phyloP scores from a whole-genome alignment of 495 filamentous ascomycete genomes.

The Hamigera avellanea region DNA sequence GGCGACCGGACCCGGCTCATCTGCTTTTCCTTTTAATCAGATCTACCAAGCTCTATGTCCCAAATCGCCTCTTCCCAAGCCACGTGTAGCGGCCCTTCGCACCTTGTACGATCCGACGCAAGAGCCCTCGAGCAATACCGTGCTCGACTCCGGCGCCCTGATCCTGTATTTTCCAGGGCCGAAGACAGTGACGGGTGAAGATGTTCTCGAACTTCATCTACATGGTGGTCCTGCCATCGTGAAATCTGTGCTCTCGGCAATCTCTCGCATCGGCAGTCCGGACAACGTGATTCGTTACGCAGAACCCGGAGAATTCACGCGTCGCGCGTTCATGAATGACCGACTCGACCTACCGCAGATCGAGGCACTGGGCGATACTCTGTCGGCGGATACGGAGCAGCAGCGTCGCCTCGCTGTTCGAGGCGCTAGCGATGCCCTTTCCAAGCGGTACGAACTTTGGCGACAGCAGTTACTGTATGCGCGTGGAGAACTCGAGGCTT shows the following conservation, averaged over 20 bases:
- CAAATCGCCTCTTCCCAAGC: slow-evolving; percentile 44
- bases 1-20: too few relatives aligned
- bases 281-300: slow-evolving; percentile 62
- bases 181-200: slow-evolving; percentile 80
- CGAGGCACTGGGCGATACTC: slow-evolving; percentile 76
- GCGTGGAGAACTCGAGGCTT: slow-evolving; percentile 81
- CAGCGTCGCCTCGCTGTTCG: slow-evolving; percentile 79
- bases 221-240: slow-evolving; percentile 88
- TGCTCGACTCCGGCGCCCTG: slow-evolving; percentile 74
- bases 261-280: slow-evolving; percentile 35
- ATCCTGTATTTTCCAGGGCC: slow-evolving; percentile 83
- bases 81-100: slow-evolving; percentile 66
- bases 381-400: slow-evolving; percentile 85
- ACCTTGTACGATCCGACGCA: slow-evolving; percentile 58
- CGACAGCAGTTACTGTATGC: slow-evolving; percentile 64
- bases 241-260: slow-evolving; percentile 70
- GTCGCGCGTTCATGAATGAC: slow-evolving; percentile 80
- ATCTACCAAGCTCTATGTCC: slow-evolving; percentile 74
- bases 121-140: slow-evolving; percentile 16
- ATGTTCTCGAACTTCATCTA: slow-evolving; percentile 83
- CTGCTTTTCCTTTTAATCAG: slow-evolving; percentile 26
- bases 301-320: slow-evolving; percentile 92
- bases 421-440: slow-evolving; percentile 56
- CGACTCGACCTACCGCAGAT: slow-evolving; percentile 85
- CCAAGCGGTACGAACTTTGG: slow-evolving; percentile 80